A percentile compares a stretch with the other conserved stretches of the same genome.
phyloP scores from a whole-genome alignment of 805 yeast species.

The Wickerhamia fluorescens region DNA sequence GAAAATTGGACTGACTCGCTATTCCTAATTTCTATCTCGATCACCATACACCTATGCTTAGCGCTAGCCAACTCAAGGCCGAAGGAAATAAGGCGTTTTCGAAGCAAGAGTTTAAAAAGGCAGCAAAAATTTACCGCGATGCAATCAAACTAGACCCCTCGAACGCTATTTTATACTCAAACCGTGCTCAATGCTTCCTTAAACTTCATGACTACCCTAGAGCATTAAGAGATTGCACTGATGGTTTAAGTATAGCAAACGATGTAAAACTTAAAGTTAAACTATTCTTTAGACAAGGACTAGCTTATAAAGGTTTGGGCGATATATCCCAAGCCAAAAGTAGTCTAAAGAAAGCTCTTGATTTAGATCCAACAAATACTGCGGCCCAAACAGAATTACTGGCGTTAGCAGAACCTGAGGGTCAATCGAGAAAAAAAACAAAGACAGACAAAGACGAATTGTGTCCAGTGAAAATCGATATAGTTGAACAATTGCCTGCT shows the following conservation, averaged over 20 bases:
- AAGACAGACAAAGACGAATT: constrained; percentile 3
- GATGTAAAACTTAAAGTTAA: constrained; percentile 35
- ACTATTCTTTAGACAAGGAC: constrained; percentile 44
- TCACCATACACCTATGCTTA: no score
- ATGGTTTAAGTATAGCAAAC: constrained; percentile 35
- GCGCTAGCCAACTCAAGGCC: constrained; percentile 26
- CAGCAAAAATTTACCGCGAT: constrained; percentile 47
- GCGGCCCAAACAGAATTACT: constrained; percentile 32
- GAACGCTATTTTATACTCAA: constrained; percentile 56
- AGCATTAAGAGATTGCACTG: constrained; percentile 44
- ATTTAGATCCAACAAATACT: constrained; percentile 34
- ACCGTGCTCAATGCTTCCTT: constrained; percentile 59
- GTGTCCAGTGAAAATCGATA: constrained; percentile 30
- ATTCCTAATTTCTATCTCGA: no score
- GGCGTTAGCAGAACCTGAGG: constrained; percentile 4
- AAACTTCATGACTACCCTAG: constrained; percentile 42
- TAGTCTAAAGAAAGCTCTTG: constrained; percentile 29
- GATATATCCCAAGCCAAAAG: constrained; percentile 16
- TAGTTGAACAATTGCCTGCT: constrained; percentile 39
- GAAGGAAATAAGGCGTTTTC: constrained; percentile 51
- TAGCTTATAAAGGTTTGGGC: constrained; percentile 28
- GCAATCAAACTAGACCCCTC: constrained; percentile 45
- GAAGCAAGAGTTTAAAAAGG: constrained; percentile 37
- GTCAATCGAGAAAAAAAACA: constrained; percentile 7
- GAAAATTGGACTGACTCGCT: not conserved